Base-by-base conservation (phyloP, 768 basidiomycete genomes). In the Piloderma croceum region DNA sequence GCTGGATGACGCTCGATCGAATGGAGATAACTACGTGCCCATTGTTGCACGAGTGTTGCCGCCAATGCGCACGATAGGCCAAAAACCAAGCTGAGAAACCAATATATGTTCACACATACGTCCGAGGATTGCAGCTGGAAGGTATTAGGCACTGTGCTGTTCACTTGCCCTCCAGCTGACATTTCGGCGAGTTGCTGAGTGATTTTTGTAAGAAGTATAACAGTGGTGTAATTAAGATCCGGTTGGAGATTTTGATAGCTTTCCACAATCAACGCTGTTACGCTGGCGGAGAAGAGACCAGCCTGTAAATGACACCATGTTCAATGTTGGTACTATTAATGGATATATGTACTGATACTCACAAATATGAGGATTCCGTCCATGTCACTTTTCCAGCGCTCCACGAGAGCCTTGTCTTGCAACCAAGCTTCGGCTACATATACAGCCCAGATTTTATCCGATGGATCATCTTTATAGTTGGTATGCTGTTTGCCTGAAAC, bases 21-120 rank as follows among this genome's bases (percentile, higher is more conserved):
- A 15, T 9, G 15, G 27, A 15, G 9, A 38, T 52, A 53, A 38
- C 43, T 47, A 6, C 41, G 43, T 10, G 52, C 38, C 54, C 54
- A 56, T 29, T 56, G 54, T 33, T 56, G 54, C 20, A 48, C 48
- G 22, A 56, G 45, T 34, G 51, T 52, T n/a, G 51, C 48, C 34
- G 46, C 38, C 31, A 54, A 38, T 15, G 47, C 54, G 7, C 48
- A 43, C 18, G 45, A 44, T n/a, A 56, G 48, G 32, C 46, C 48
- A 37, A 47, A 43, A 34, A 46, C 32, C 7, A 56, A 38, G 40
- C 54, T 55, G 13, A 46, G 32, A 44, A 54, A 56, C 39, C 43
- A 52, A 11, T 42, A 32, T 18, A 45, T 39, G 24, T 56, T 56
- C 32, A 54, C 43, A 4, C 22, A 31, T 27, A 45, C 38, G 15